Conservation (phyloP, 106 monocot genomes). For the Dendrobium huoshanense region DNA sequence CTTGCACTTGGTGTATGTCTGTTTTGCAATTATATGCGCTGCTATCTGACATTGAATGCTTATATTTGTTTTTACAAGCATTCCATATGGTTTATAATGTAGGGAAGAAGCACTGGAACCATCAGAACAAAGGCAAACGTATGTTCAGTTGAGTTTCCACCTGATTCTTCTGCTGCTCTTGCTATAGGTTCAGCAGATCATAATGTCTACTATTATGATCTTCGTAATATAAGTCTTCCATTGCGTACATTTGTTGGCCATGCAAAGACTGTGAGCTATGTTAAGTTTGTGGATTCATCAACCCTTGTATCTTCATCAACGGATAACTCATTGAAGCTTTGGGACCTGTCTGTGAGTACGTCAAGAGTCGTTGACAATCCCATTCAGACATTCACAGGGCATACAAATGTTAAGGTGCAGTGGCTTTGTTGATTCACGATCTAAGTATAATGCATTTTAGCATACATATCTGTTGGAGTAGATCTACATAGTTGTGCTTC, state of each 20-base stretch:
- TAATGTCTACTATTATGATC: conserved; percentile 72
- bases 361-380: conserved; percentile 46
- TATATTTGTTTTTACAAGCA: neutral
- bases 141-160: conserved; percentile 89
- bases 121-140: conserved; percentile 92
- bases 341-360: conserved; percentile 52
- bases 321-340: conserved; percentile 87
- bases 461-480: no score
- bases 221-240: conserved; percentile 56
- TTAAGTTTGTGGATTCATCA: conserved; percentile 72
- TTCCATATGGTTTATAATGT: conserved; percentile 14
- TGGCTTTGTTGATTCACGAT: neutral
- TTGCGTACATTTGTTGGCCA: conserved; percentile 62
- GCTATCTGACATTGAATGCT: neutral
- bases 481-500: no score
- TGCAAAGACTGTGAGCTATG: conserved; percentile 85
- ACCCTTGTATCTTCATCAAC: conserved; percentile 80
- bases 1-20: conserved; percentile 84
- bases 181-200: conserved; percentile 93
- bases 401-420: conserved; percentile 80
- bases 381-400: conserved; percentile 79
- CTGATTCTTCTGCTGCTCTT: conserved; percentile 56
- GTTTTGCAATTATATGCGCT: conserved; percentile 43
- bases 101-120: conserved; percentile 72
- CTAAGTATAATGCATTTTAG: neutral